A percentile compares a stretch with the other conserved stretches of the same genome.
These are phyloP conservation scores for Coemansia sp. DNA, from an alignment of 192 early-diverging fungal species.

Conservation along the genomic window DNA sequence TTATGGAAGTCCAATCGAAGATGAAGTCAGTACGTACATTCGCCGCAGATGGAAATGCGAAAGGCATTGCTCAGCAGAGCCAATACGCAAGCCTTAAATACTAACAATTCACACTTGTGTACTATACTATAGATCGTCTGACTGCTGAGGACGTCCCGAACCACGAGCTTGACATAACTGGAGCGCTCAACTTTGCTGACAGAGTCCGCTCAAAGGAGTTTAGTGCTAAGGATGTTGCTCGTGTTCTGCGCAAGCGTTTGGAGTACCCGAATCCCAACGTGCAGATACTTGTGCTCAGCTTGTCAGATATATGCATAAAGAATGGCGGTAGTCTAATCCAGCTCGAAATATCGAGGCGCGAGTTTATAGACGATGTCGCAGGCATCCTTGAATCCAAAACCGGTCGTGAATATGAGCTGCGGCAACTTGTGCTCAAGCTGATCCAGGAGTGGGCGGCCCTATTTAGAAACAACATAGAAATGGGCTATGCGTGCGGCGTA, in stretches of 20 bases:
- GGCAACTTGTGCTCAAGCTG: conserved; percentile 65
- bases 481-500: conserved; percentile 76
- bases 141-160: conserved; percentile 88
- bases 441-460: conserved; percentile 91
- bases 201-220: conserved; percentile 84
- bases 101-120: not conserved
- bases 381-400: conserved; percentile 56
- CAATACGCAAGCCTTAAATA: not conserved
- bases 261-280: conserved; percentile 94
- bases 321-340: conserved; percentile 88
- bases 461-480: conserved; percentile 73
- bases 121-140: conserved; percentile 62
- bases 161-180: conserved; percentile 78
- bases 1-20: conserved; percentile 50
- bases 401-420: conserved; percentile 71
- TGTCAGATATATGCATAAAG: conserved; percentile 92
- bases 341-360: conserved; percentile 78
- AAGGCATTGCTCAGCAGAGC: not conserved
- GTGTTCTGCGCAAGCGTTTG: conserved; percentile 75
- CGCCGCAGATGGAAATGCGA: not conserved
- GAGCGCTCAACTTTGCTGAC: conserved; percentile 90
- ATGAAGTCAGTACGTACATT: conserved; percentile 51
- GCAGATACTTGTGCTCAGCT: conserved; percentile 81
- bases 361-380: conserved; percentile 85
- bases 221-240: conserved; percentile 69